phyloP scores from a whole-genome alignment of 2,329 filamentous ascomycete genomes.

The Pezizomycotina sp. region DNA sequence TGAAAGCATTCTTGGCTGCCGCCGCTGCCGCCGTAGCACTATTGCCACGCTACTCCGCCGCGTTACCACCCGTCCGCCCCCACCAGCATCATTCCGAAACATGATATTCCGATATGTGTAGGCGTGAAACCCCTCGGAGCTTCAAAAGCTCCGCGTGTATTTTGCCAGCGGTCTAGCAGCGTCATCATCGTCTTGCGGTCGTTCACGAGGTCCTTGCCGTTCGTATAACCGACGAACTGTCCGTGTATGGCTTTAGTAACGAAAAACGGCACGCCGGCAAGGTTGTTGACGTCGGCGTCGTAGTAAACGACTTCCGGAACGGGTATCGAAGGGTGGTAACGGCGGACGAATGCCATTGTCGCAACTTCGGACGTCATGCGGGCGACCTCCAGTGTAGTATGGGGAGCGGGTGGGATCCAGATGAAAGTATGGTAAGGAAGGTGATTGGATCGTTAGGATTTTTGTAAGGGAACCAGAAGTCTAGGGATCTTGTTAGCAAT shows the following conservation, averaged over 20 bases:
- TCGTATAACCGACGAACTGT: conserved; percentile 3
- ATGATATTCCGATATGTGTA: no score
- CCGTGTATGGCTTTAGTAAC: conserved; percentile 11
- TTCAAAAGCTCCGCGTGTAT: conserved; percentile 13
- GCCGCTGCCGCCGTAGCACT: conserved; percentile 10
- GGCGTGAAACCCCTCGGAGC: no score
- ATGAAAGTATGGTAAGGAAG: conserved; percentile 11
- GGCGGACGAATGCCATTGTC: conserved; percentile 13
- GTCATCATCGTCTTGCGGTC: conserved; percentile 9
- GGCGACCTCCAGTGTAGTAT: conserved; percentile 4
- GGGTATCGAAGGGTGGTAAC: conserved; percentile 9
- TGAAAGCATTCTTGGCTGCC: conserved; percentile 12
- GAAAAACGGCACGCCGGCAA: conserved; percentile 10
- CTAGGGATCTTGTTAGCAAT: conserved; percentile 2
- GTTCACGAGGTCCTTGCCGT: conserved; percentile 9
- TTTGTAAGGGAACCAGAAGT: conserved; percentile 9
- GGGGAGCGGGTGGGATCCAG: conserved; percentile 7
- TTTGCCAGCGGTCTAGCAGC: conserved; percentile 9
- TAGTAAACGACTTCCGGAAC: conserved; percentile 14
- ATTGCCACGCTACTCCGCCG: no score
- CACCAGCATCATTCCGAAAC: no score
- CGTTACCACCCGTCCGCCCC: no score
- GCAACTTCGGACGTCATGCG: conserved; percentile 15
- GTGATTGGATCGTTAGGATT: conserved; percentile 10
- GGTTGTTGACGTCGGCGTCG: conserved; percentile 11